Base-by-base conservation (phyloP, 495 filamentous ascomycete genomes). In the Aspergillus asperescens region DNA sequence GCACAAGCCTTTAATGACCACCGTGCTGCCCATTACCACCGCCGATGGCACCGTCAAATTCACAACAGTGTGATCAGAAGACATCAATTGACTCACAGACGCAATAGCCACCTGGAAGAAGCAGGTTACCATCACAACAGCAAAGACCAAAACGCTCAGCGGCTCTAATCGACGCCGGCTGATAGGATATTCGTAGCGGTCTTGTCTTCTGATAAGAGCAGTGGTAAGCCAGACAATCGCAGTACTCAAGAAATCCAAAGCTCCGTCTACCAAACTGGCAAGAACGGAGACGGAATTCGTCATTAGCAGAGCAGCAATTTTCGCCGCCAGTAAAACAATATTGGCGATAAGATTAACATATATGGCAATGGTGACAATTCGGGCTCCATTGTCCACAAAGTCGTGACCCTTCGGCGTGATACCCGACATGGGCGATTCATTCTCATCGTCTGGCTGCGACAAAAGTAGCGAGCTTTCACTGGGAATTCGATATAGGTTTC, bases 261-360 rank as follows among this genome's bases (percentile, higher is more conserved):
- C 82, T 3, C 88, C 90, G 60, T 96, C 91, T 1, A 96, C 91
- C 50, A 96, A 77, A 59, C 84, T 88, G 13, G 91, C 91, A 10
- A 96, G 76, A 12, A 96, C 87, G 4, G 89, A 95, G 50, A 96
- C 81, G 13, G 89, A 95, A 31, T 78, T 87, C 0, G 90, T 91
- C 48, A 89, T 77, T 6, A 85, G 58, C 39, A 90, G 84, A 19
- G 92, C 90, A 44, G 78, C 81, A 35, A 93, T 83, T 62, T 96
- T 96, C 22, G 88, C 84, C 4, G 74, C 79, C 1, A 96, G 76
- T 4, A 96, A 76, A 34, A 89, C 67, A 5, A 84, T 67, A 60
- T 96, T 96, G 35, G 91, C 91, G n/a, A 78, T 68, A 35, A 95
- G 79, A 63, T 95, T 96, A 60, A 95, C 66, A 59, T 88, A 89